These are phyloP conservation scores for Colletotrichum filicis DNA, from an alignment of 2,329 filamentous ascomycete genomes.

Conservation along the genomic window DNA sequence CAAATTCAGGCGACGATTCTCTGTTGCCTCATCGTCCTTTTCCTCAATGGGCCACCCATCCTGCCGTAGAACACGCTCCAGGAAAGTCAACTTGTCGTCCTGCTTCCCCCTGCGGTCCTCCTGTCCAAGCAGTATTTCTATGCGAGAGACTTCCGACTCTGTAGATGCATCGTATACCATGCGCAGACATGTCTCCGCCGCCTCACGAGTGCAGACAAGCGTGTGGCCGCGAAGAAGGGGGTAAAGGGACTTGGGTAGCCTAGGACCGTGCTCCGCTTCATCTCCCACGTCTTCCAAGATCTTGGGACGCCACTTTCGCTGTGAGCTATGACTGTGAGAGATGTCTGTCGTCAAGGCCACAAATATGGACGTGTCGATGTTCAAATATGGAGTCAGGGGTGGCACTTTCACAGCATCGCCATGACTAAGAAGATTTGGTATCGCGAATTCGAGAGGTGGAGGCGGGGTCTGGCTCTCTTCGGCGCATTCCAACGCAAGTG, in stretches of 20 bases:
- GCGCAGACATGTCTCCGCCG: constrained; percentile 49
- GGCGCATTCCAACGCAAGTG: constrained; percentile 44
- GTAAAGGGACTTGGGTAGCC: constrained; percentile 42
- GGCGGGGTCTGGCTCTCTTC: constrained; percentile 36
- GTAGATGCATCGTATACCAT: constrained; percentile 32
- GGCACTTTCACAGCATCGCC: constrained; percentile 37
- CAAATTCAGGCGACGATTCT: constrained; percentile 22
- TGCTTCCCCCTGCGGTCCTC: constrained; percentile 5
- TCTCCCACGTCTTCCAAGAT: constrained; percentile 31
- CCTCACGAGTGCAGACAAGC: constrained; percentile 51
- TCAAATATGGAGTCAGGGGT: constrained; percentile 47
- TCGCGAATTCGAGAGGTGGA: constrained; percentile 41
- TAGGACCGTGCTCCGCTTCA: constrained; percentile 33
- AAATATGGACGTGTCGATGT: constrained; percentile 53
- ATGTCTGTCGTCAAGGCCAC: constrained; percentile 53
- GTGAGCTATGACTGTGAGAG: constrained; percentile 46
- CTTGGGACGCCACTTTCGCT: constrained; percentile 45
- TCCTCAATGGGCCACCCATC: not conserved
- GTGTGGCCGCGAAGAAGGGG: constrained; percentile 44
- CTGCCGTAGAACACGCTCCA: constrained; percentile 9
- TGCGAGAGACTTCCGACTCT: constrained; percentile 19
- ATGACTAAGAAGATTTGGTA: constrained; percentile 44
- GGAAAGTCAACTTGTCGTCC: constrained; percentile 21
- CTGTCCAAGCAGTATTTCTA: constrained; percentile 21
- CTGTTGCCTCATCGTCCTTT: not conserved